These are phyloP conservation scores for Paxillus rubicundulus DNA, from an alignment of 768 basidiomycete genomes.

Conservation along the genomic window DNA sequence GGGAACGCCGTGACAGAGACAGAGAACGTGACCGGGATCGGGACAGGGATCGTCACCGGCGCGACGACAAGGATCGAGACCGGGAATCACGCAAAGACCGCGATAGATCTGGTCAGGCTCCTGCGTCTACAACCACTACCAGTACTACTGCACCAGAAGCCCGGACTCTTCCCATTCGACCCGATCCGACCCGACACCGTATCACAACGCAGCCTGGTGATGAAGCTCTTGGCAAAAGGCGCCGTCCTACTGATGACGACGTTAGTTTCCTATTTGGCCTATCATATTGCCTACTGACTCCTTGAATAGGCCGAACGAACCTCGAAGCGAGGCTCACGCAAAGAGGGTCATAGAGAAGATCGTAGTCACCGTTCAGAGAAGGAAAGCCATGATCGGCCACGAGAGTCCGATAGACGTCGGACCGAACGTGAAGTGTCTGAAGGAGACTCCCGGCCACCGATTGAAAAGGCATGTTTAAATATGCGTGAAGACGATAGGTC, in stretches of 20 bases:
- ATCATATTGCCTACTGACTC: slow-evolving; percentile 10
- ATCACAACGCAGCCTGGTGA: slow-evolving; percentile 45
- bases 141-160: slow-evolving; percentile 44
- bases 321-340: slow-evolving; percentile 79
- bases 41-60: slow-evolving; percentile 48
- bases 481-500: not conserved
- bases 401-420: slow-evolving; percentile 65
- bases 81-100: slow-evolving; percentile 62
- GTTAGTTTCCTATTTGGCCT: slow-evolving; percentile 40
- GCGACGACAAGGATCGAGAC: slow-evolving; percentile 65
- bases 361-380: slow-evolving; percentile 68
- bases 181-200: slow-evolving; percentile 59
- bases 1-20: slow-evolving; percentile 39
- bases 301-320: slow-evolving; percentile 60
- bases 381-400: slow-evolving; percentile 61
- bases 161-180: slow-evolving; percentile 54
- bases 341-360: slow-evolving; percentile 76
- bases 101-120: slow-evolving; percentile 38
- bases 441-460: slow-evolving; percentile 44
- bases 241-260: slow-evolving; percentile 69
- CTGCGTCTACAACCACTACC: slow-evolving; percentile 30
- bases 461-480: slow-evolving; percentile 57
- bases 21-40: slow-evolving; percentile 48
- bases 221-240: slow-evolving; percentile 70
- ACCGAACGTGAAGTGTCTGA: slow-evolving; percentile 61